These are phyloP conservation scores for Pythium diclinum DNA, from an alignment of 352 stramenopile species.

Conservation along the genomic window DNA sequence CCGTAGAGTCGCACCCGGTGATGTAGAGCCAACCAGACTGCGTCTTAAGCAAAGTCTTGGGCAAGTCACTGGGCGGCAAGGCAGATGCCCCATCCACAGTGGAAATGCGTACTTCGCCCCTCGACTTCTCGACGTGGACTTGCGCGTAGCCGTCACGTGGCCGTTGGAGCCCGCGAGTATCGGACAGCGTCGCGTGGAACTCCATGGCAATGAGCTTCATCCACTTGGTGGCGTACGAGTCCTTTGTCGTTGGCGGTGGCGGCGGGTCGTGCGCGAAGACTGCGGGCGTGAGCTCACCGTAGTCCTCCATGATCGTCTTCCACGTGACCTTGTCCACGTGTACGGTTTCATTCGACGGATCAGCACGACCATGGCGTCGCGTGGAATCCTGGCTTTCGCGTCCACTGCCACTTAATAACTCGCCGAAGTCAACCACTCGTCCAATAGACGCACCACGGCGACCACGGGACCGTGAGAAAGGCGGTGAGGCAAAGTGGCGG, in stretches of 20 bases:
- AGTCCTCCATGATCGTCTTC: no score
- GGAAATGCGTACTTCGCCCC: background rate
- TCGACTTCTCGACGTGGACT: no score
- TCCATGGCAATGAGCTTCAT: conserved; percentile 6
- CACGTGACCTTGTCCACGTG: no score
- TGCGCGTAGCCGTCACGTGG: no score
- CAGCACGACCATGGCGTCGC: no score
- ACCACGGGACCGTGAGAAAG: no score
- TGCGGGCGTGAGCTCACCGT: background rate
- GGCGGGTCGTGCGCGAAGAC: background rate
- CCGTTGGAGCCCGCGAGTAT: background rate
- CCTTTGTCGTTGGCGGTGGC: background rate
- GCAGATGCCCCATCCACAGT: background rate
- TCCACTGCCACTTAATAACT: no score
- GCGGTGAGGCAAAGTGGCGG: no score
- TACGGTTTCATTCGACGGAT: no score
- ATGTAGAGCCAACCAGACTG: conserved; percentile 6
- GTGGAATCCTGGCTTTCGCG: no score
- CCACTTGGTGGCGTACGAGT: conserved; percentile 1
- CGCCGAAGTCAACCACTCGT: no score
- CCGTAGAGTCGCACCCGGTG: background rate
- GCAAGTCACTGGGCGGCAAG: background rate
- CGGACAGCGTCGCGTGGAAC: background rate
- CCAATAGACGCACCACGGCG: no score
- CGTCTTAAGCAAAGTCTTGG: background rate